These are phyloP conservation scores for Aspergillus quadrilineatus DNA, from an alignment of 2,329 filamentous ascomycete species.

Conservation along the genomic window DNA sequence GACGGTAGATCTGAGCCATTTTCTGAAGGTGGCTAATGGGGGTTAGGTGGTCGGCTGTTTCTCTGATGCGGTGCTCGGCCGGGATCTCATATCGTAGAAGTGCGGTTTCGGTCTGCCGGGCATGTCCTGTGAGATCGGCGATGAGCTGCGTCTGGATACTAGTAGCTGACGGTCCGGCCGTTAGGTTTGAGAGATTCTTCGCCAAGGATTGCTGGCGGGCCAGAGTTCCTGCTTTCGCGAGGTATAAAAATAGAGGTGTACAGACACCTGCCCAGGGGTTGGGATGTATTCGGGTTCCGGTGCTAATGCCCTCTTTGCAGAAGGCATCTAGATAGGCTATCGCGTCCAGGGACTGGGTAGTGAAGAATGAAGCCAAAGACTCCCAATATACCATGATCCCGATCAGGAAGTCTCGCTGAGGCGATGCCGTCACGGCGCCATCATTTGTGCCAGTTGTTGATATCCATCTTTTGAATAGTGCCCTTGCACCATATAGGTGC, in stretches of 20 bases:
- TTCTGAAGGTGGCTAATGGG: neutral
- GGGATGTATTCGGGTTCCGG: neutral
- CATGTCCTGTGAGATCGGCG: neutral
- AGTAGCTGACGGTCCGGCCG: neutral
- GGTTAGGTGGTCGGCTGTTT: neutral
- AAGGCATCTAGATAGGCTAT: neutral
- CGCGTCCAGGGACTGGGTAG: neutral
- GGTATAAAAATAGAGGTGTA: conserved; percentile 9
- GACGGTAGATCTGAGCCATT: neutral
- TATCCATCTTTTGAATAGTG: neutral
- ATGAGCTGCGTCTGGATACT: neutral
- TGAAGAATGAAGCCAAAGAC: neutral
- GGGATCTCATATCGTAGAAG: neutral
- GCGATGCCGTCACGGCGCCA: too few relatives aligned
- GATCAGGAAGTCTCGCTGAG: neutral
- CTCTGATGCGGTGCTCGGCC: neutral
- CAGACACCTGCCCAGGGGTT: neutral
- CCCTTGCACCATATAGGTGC: neutral
- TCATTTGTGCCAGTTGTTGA: neutral
- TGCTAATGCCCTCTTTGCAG: neutral
- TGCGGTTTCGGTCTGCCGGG: neutral
- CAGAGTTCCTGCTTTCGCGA: conserved; percentile 2
- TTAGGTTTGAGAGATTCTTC: neutral
- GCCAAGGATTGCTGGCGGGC: neutral
- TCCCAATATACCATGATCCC: neutral